A percentile compares a stretch with the other conserved stretches of the same genome.
phyloP scores from a whole-genome alignment of 2,329 filamentous ascomycete species.

The Lachnellula occidentalis region DNA sequence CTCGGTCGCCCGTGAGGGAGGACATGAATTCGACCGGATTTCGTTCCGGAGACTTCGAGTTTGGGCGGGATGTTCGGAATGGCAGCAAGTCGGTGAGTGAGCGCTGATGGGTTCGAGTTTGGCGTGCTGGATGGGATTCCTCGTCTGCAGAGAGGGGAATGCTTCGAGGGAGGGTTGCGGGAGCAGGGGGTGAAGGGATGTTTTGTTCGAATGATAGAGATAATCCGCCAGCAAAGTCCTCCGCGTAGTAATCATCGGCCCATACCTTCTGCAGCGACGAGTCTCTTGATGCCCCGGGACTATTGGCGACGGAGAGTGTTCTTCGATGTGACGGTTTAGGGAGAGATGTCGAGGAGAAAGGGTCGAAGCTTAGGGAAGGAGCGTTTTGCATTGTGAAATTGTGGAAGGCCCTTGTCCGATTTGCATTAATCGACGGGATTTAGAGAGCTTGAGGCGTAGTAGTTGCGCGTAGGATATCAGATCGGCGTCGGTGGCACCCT shows the following conservation, averaged over 20 bases:
- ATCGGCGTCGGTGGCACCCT: too few relatives aligned
- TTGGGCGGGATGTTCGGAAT: conserved; percentile 15
- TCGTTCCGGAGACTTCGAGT: conserved; percentile 12
- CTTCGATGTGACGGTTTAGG: conserved; percentile 5
- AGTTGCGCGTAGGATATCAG: too few relatives aligned
- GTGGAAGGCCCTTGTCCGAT: too few relatives aligned
- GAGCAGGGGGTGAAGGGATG: conserved; percentile 7
- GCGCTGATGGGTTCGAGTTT: conserved; percentile 19
- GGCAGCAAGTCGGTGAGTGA: conserved; percentile 23
- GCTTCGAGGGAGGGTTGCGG: conserved; percentile 10
- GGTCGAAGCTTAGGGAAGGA: neutral
- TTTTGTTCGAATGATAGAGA: conserved; percentile 7
- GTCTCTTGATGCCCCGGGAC: conserved; percentile 12
- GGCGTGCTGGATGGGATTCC: conserved; percentile 11
- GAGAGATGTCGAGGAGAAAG: neutral
- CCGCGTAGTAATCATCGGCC: conserved; percentile 23
- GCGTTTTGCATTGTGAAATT: neutral
- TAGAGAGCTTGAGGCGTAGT: too few relatives aligned
- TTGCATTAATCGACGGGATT: too few relatives aligned
- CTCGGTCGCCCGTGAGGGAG: conserved; percentile 26
- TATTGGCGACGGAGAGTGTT: conserved; percentile 8
- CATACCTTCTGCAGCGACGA: conserved; percentile 25
- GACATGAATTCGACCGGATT: conserved; percentile 23
- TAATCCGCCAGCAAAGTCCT: conserved; percentile 12
- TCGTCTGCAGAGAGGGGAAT: conserved; percentile 12